phyloP scores from a whole-genome alignment of 192 early-diverging fungal genomes.

The Rhizophagus clarus region DNA sequence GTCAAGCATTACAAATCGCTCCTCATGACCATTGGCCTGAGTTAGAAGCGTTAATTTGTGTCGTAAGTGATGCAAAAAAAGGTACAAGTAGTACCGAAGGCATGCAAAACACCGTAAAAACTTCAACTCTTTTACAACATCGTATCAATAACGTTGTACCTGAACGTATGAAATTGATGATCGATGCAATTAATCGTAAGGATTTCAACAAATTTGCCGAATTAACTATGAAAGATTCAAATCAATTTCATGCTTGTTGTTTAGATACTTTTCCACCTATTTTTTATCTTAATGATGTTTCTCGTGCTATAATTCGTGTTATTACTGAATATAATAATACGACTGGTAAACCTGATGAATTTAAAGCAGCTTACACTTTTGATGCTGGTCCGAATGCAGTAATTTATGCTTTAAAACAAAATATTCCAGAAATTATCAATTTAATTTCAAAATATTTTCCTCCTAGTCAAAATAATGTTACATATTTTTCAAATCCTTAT shows the following conservation, averaged over 20 bases:
- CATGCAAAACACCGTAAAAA: slow-evolving; percentile 97
- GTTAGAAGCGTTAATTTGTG: slow-evolving; percentile 91
- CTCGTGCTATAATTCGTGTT: slow-evolving; percentile 81
- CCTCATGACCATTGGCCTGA: slow-evolving; percentile 92
- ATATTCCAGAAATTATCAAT: slow-evolving; percentile 85
- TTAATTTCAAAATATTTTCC: slow-evolving; percentile 90
- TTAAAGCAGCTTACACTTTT: slow-evolving; percentile 95
- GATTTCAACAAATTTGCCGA: slow-evolving; percentile 94
- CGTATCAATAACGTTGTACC: slow-evolving; percentile 89
- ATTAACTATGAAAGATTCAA: slow-evolving; percentile 96
- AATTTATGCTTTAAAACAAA: slow-evolving; percentile 80
- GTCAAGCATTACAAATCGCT: slow-evolving; percentile 90
- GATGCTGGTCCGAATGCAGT: slow-evolving; percentile 99
- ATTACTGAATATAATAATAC: slow-evolving; percentile 83
- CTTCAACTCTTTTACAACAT: slow-evolving; percentile 82
- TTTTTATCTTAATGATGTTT: slow-evolving; percentile 96
- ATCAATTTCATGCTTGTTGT: slow-evolving; percentile 99
- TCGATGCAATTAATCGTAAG: slow-evolving; percentile 73
- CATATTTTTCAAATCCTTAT: slow-evolving; percentile 63
- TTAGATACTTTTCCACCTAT: slow-evolving; percentile 99
- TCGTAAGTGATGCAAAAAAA: slow-evolving; percentile 93
- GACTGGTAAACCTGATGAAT: slow-evolving; percentile 39
- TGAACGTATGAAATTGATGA: slow-evolving; percentile 86
- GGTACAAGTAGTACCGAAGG: slow-evolving; percentile 88
- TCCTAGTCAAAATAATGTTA: slow-evolving; percentile 38